A percentile compares a stretch with the other conserved stretches of the same genome.
Conservation (phyloP, 179 eudicot genomes). For the Spergularia azorica region DNA sequence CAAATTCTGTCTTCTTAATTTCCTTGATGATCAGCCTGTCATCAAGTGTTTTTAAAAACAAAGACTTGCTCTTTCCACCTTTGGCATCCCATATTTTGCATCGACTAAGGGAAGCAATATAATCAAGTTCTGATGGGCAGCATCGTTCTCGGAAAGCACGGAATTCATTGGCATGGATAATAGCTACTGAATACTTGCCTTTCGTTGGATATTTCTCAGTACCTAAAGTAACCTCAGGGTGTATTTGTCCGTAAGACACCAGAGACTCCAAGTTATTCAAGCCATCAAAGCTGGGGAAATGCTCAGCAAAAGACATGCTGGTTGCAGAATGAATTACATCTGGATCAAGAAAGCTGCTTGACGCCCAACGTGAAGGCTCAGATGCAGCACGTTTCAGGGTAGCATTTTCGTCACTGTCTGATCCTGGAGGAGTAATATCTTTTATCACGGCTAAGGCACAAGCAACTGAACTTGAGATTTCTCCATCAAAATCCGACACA, state of each 20-base stretch:
- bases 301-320: slow-evolving; percentile 49
- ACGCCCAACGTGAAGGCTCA: slow-evolving; percentile 47
- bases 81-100: slow-evolving; percentile 94
- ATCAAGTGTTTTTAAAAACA: slow-evolving; percentile 84
- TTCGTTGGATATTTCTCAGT: slow-evolving; percentile 47
- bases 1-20: slow-evolving; percentile 79
- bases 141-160: slow-evolving; percentile 61
- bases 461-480: slow-evolving; percentile 82
- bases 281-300: slow-evolving; percentile 59
- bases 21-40: slow-evolving; percentile 88
- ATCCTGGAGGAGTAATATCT: slow-evolving; percentile 28
- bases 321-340: slow-evolving; percentile 51
- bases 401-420: slow-evolving; percentile 37
- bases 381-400: slow-evolving; percentile 47
- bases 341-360: slow-evolving; percentile 45
- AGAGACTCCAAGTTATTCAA: slow-evolving; percentile 48
- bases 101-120: slow-evolving; percentile 87
- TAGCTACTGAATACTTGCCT: slow-evolving; percentile 70
- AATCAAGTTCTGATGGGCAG: slow-evolving; percentile 84
- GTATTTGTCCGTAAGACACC: slow-evolving; percentile 45
- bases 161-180: slow-evolving; percentile 68
- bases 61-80: slow-evolving; percentile 94
- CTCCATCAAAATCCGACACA: slow-evolving; percentile 81
- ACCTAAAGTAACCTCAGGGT: slow-evolving; percentile 72
- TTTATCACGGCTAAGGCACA: slow-evolving; percentile 69